Percentiles rank a stretch among this genome's conserved stretches.
These are phyloP conservation scores for Cornus suecica DNA, from an alignment of 148 eudicot species.

Conservation along the genomic window DNA sequence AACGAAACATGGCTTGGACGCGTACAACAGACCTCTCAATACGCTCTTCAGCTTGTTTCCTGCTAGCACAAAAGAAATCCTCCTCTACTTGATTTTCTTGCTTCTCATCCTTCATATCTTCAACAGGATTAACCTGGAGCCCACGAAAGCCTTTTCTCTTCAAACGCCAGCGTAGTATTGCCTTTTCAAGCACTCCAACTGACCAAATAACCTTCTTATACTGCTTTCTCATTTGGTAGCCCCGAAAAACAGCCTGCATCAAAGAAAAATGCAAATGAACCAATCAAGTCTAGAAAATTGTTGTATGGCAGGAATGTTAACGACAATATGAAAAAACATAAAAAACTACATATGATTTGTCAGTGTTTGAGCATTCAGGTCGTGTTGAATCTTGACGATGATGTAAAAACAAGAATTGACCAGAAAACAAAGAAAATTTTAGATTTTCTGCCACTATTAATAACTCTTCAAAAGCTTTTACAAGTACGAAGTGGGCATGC, in stretches of 20 bases:
- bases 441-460: background rate
- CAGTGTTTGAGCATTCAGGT: background rate
- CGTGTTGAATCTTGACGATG: background rate
- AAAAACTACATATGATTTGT: background rate
- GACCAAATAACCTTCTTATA: constrained; percentile 78
- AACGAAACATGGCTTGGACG: constrained; percentile 95
- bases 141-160: constrained; percentile 86
- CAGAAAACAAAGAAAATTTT: background rate
- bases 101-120: constrained; percentile 29
- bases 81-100: constrained; percentile 59
- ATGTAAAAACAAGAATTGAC: background rate
- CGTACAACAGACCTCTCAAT: constrained; percentile 81
- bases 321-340: background rate
- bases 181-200: constrained; percentile 93
- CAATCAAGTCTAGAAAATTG: background rate
- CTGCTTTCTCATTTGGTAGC: constrained; percentile 70
- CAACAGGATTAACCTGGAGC: constrained; percentile 44
- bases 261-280: background rate
- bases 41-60: constrained; percentile 90
- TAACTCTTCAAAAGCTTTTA: background rate
- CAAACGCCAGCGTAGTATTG: constrained; percentile 76
- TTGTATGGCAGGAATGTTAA: background rate
- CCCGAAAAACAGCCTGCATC: constrained; percentile 69
- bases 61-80: constrained; percentile 79
- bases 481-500: background rate